Evolutionary conservation across 768 basidiomycete species (phyloP).

Genomic region (Gloeopeniophorella convolvens): DNA sequence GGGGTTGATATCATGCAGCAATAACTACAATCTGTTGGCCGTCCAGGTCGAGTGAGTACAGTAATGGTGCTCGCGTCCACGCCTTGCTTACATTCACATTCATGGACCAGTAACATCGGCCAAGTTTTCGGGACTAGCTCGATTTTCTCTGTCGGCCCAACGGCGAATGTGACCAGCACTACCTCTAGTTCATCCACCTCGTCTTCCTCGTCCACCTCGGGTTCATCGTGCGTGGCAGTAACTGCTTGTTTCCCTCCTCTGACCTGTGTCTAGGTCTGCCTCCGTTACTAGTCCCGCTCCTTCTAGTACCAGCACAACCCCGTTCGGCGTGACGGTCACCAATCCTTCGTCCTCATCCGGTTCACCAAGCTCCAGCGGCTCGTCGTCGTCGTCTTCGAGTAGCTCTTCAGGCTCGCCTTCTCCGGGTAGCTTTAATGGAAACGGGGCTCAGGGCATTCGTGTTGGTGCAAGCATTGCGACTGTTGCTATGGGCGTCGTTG

Average conservation of each 20-base stretch:
- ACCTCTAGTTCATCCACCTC: neutral
- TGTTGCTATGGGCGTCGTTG: constrained; percentile 11
- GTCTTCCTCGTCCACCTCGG: neutral
- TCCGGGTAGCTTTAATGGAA: constrained; percentile 11
- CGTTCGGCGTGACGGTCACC: neutral
- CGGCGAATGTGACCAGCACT: constrained; percentile 4
- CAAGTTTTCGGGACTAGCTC: neutral
- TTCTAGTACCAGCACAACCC: neutral
- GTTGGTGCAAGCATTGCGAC: neutral
- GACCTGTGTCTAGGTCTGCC: constrained; percentile 3
- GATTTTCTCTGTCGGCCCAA: constrained; percentile 1
- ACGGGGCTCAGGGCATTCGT: neutral
- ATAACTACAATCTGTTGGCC: constrained; percentile 13
- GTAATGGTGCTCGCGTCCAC: neutral
- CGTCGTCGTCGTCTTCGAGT: neutral
- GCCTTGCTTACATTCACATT: neutral
- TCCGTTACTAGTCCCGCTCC: constrained; percentile 1
- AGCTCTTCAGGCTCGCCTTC: neutral
- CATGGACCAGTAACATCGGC: constrained; percentile 8
- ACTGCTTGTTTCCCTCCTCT: neutral
- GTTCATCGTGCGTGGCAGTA: neutral
- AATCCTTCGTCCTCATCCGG: neutral
- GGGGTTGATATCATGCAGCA: constrained; percentile 1
- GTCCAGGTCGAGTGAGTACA: constrained; percentile 12
- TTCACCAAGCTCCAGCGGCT: neutral